phyloP scores from a whole-genome alignment of 1,284 basidiomycete genomes.

The Cutaneotrichosporon sp. region DNA sequence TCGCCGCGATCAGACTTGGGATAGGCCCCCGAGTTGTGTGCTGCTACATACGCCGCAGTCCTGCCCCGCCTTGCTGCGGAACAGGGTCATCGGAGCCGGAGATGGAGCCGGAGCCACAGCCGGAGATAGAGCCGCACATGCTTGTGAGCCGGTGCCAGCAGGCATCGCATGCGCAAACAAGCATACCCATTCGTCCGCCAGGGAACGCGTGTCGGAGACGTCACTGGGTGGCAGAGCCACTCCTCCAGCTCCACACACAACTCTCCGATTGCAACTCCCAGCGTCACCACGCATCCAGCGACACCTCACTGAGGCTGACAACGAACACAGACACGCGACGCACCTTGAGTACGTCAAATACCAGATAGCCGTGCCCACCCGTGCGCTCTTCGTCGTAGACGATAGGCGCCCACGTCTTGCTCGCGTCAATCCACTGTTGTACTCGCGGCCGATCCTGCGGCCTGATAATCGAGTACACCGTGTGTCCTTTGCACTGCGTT shows the following conservation, averaged over 20 bases:
- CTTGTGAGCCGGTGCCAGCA: too few species aligned
- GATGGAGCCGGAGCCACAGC: too few species aligned
- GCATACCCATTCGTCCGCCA: too few species aligned
- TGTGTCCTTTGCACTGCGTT: conserved; percentile 25
- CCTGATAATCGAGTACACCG: conserved; percentile 36
- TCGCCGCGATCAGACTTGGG: too few species aligned
- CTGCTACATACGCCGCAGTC: too few species aligned
- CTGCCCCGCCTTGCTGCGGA: too few species aligned
- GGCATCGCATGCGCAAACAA: too few species aligned
- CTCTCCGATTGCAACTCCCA: background rate
- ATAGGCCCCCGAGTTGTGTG: too few species aligned
- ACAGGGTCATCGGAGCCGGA: too few species aligned
- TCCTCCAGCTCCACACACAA: background rate
- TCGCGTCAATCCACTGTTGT: conserved; percentile 30
- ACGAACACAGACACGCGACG: conserved; percentile 1
- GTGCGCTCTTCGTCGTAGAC: conserved; percentile 25
- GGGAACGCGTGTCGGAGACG: too few species aligned
- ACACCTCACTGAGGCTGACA: background rate
- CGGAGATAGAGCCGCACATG: too few species aligned
- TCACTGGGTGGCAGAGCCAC: background rate
- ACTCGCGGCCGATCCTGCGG: conserved; percentile 33
- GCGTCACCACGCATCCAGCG: too few species aligned
- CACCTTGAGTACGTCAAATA: conserved; percentile 35
- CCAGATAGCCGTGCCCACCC: conserved; percentile 35
- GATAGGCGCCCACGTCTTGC: conserved; percentile 36